A percentile compares a stretch with the other conserved stretches of the same genome.
phyloP scores from a whole-genome alignment of 1,284 basidiomycete species.

The Heterobasidion annosum region DNA sequence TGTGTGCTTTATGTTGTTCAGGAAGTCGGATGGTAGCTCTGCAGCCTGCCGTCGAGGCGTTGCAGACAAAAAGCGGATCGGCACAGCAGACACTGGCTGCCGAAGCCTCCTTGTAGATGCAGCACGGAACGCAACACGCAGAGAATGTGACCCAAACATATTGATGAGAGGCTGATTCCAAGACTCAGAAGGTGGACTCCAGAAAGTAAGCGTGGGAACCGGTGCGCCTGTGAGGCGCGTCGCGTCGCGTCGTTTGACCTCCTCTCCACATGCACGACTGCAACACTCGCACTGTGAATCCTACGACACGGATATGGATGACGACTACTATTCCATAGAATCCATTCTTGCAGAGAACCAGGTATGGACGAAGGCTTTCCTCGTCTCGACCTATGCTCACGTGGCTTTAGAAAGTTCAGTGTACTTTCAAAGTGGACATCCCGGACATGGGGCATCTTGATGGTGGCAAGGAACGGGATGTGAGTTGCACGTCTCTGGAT shows the following conservation, averaged over 20 bases:
- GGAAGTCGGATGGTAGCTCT: conserved; percentile 27
- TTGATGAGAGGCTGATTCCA: not conserved
- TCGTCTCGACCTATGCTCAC: not conserved
- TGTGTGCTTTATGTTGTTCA: conserved; percentile 32
- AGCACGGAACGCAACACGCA: not conserved
- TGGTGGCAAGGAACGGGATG: conserved; percentile 75
- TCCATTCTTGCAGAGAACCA: conserved; percentile 88
- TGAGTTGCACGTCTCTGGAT: conserved; percentile 23
- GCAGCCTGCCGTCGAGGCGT: conserved; percentile 23
- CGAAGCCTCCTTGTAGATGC: not conserved
- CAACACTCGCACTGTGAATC: not conserved
- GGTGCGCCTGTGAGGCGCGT: not conserved
- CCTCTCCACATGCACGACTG: not conserved
- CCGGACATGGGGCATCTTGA: conserved; percentile 82
- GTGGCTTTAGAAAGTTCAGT: conserved; percentile 71
- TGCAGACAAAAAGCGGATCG: conserved; percentile 21
- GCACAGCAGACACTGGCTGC: not conserved
- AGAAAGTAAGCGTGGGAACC: not conserved
- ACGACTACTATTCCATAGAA: conserved; percentile 84
- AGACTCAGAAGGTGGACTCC: not conserved
- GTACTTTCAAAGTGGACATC: conserved; percentile 82
- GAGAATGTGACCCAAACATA: not conserved
- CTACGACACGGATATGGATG: conserved; percentile 46
- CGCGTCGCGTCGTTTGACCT: conserved; percentile 4
- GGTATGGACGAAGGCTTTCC: conserved; percentile 27